These are phyloP conservation scores for Neofusicoccum ribis DNA, from an alignment of 2,329 filamentous ascomycete species.

Conservation along the genomic window DNA sequence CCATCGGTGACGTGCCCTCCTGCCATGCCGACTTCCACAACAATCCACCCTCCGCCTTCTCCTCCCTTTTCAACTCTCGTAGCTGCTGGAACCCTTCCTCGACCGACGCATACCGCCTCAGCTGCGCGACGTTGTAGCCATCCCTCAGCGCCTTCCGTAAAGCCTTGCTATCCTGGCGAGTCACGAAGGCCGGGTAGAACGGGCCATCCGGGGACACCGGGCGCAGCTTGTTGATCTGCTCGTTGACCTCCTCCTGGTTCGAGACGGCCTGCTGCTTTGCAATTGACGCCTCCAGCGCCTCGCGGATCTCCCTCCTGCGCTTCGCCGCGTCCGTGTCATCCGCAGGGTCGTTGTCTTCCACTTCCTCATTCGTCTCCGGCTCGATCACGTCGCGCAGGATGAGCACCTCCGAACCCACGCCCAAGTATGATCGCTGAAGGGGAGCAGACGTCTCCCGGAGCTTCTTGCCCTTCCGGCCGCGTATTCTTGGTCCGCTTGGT, in stretches of 20 bases:
- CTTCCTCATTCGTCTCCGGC: not conserved
- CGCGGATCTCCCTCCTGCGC: conserved; percentile 21
- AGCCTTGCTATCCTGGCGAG: conserved; percentile 29
- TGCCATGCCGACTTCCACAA: conserved; percentile 1
- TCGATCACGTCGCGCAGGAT: conserved; percentile 33
- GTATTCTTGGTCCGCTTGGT: not conserved
- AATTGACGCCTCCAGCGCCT: conserved; percentile 24
- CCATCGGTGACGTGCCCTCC: not conserved
- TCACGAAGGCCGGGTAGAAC: conserved; percentile 27
- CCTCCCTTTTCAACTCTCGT: not conserved
- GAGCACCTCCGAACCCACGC: conserved; percentile 37
- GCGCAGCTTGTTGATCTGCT: conserved; percentile 34
- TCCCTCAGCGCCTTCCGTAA: conserved; percentile 27
- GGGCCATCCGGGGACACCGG: conserved; percentile 25
- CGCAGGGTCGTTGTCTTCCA: conserved; percentile 1
- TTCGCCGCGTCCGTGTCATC: conserved; percentile 5
- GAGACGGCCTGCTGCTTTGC: conserved; percentile 27
- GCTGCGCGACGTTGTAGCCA: conserved; percentile 33
- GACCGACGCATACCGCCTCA: conserved; percentile 32
- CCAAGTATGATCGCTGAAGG: conserved; percentile 33
- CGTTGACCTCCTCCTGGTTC: conserved; percentile 32
- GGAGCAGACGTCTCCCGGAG: conserved; percentile 32
- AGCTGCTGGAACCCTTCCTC: not conserved
- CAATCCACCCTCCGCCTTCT: not conserved
- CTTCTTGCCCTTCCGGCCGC: conserved; percentile 25